Percentiles rank a stretch among this genome's conserved stretches.
phyloP scores from a whole-genome alignment of 1,284 basidiomycete genomes.

The Schizophyllum commune region DNA sequence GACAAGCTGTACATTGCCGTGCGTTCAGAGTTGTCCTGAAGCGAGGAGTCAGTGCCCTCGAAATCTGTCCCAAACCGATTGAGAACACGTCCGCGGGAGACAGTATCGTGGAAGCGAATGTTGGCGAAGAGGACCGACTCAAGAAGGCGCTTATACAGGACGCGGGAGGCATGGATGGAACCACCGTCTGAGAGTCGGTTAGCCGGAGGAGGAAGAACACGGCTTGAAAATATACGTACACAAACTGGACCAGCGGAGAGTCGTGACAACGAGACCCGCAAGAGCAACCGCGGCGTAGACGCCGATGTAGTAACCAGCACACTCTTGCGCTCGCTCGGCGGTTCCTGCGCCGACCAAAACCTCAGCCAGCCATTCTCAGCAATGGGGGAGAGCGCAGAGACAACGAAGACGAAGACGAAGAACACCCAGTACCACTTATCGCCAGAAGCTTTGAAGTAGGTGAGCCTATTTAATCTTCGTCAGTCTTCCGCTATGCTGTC shows the following conservation, averaged over 20 bases:
- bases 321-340: slow-evolving; percentile 30
- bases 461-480: slow-evolving; percentile 11
- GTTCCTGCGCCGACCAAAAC: slow-evolving; percentile 55
- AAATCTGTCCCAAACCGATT: slow-evolving; percentile 94
- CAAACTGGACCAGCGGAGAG: slow-evolving; percentile 59
- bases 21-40: slow-evolving; percentile 82
- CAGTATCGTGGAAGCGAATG: slow-evolving; percentile 91
- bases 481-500: neutral
- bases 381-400: slow-evolving; percentile 71
- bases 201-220: neutral
- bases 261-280: slow-evolving; percentile 55
- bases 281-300: slow-evolving; percentile 59
- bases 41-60: slow-evolving; percentile 82
- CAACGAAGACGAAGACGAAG: slow-evolving; percentile 50
- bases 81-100: slow-evolving; percentile 77
- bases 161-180: slow-evolving; percentile 60
- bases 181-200: slow-evolving; percentile 41
- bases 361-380: slow-evolving; percentile 80
- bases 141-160: slow-evolving; percentile 75
- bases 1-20: slow-evolving; percentile 53
- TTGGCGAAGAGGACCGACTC: slow-evolving; percentile 85
- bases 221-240: slow-evolving; percentile 32
- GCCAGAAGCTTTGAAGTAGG: slow-evolving; percentile 73
- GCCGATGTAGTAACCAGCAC: slow-evolving; percentile 69
- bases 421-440: slow-evolving; percentile 61